These are phyloP conservation scores for Dipodascopsis uninucleata DNA, from an alignment of 805 yeast genomes.

Conservation along the genomic window DNA sequence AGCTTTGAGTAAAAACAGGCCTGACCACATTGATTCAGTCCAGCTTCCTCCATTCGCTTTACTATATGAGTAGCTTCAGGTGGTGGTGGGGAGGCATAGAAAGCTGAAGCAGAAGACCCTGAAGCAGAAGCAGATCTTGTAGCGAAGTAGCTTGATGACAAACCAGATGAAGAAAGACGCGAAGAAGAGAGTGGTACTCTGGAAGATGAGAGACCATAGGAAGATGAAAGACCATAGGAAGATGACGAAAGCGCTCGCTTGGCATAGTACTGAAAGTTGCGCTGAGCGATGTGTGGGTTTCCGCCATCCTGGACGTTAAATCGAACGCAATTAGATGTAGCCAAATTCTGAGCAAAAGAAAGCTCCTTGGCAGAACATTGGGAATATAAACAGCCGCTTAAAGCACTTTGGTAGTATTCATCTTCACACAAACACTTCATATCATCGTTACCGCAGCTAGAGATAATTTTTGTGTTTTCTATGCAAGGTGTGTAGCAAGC, in stretches of 20 bases:
- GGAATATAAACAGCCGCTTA: slow-evolving; percentile 23
- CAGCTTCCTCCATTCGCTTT: slow-evolving; percentile 17
- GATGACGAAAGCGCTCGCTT: slow-evolving; percentile 2
- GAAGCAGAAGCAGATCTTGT: slow-evolving; percentile 2
- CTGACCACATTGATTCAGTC: slow-evolving; percentile 27
- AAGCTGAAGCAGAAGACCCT: slow-evolving; percentile 3
- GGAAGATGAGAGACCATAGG: slow-evolving; percentile 12
- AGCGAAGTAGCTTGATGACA: slow-evolving; percentile 4
- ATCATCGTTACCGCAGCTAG: slow-evolving; percentile 16
- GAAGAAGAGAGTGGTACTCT: slow-evolving; percentile 2
- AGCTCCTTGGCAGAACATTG: slow-evolving; percentile 23
- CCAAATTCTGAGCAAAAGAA: slow-evolving; percentile 25
- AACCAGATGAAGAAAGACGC: background rate
- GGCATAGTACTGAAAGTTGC: slow-evolving; percentile 7
- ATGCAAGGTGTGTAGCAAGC: slow-evolving; percentile 25
- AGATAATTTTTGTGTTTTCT: slow-evolving; percentile 25
- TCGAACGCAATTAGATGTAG: slow-evolving; percentile 19
- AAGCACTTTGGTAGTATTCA: slow-evolving; percentile 20
- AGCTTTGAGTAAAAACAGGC: slow-evolving; percentile 26
- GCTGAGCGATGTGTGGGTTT: slow-evolving; percentile 26
- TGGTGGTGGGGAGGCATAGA: slow-evolving; percentile 4
- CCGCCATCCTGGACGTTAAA: slow-evolving; percentile 26
- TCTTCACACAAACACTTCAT: slow-evolving; percentile 19
- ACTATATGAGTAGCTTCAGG: slow-evolving; percentile 20
- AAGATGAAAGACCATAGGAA: background rate